Evolutionary conservation across 2,329 filamentous ascomycete genomes (phyloP).

Genomic region (Trichoderma sp.): DNA sequence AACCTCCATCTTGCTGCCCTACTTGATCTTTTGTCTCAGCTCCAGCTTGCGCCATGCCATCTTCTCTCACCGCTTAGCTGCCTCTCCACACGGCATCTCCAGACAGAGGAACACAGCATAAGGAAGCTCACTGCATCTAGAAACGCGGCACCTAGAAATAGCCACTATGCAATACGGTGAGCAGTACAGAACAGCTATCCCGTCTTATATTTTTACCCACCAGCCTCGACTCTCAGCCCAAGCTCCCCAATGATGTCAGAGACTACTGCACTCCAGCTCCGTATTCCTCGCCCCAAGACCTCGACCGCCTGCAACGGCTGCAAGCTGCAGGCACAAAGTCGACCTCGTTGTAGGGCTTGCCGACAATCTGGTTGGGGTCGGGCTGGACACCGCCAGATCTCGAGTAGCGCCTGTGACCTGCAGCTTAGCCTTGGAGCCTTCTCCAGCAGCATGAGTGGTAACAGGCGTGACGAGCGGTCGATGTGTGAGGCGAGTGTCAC

Average conservation of each 20-base stretch:
- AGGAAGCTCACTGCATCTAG: not conserved
- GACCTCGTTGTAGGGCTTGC: not conserved
- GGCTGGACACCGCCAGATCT: conserved; percentile 25
- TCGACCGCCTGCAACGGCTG: conserved; percentile 3
- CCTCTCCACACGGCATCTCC: not conserved
- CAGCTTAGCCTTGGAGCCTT: not conserved
- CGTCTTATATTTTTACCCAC: not conserved
- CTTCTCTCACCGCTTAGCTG: not conserved
- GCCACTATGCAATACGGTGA: not conserved
- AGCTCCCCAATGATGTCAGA: conserved; percentile 6
- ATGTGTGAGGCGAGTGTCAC: conserved; percentile 16
- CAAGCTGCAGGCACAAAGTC: conserved; percentile 3
- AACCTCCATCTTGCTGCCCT: not conserved
- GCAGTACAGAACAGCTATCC: not conserved
- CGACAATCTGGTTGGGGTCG: not conserved
- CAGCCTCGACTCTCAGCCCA: not conserved
- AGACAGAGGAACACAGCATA: not conserved
- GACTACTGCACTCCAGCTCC: not conserved
- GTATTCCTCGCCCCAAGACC: not conserved
- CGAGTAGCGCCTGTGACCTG: conserved; percentile 4
- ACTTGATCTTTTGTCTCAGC: not conserved
- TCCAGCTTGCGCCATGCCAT: not conserved
- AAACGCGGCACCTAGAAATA: not conserved
- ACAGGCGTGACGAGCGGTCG: not conserved
- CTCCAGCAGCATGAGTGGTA: not conserved